Evolutionary conservation across 257 asterid species (phyloP).

Genomic region (Solanum raphanifolium): DNA sequence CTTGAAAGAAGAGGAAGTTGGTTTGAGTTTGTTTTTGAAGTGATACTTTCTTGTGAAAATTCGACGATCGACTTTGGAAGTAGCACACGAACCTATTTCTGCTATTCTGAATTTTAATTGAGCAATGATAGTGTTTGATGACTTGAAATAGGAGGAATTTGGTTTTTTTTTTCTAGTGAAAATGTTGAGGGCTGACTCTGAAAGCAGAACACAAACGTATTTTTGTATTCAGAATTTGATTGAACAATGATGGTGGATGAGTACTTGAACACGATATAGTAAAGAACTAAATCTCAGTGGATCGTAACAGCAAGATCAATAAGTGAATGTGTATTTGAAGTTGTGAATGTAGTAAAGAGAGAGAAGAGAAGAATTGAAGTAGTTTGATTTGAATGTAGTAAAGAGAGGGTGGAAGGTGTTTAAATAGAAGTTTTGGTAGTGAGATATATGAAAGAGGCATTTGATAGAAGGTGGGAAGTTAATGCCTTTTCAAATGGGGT

Average conservation of each 20-base stretch:
- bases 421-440: conserved; percentile 41
- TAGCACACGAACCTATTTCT: background rate
- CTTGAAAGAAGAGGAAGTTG: background rate
- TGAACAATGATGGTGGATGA: background rate
- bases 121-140: background rate
- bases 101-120: background rate
- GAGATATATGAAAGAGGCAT: conserved; percentile 20
- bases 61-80: background rate
- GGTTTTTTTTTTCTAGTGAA: background rate
- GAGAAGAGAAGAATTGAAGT: conserved; percentile 4
- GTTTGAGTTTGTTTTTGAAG: background rate
- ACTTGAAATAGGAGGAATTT: background rate
- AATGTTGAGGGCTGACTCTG: background rate
- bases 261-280: background rate
- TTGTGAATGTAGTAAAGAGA: background rate
- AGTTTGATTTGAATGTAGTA: conserved; percentile 9
- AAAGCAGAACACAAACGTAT: background rate
- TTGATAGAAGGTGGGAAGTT: conserved; percentile 33
- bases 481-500: conserved; percentile 16
- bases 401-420: conserved; percentile 19
- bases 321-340: background rate
- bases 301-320: background rate
- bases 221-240: background rate
- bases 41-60: background rate
- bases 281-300: background rate